These are phyloP conservation scores for Arthrobotrys pseudoclavata DNA, from an alignment of 2,329 filamentous ascomycete species.

Conservation along the genomic window DNA sequence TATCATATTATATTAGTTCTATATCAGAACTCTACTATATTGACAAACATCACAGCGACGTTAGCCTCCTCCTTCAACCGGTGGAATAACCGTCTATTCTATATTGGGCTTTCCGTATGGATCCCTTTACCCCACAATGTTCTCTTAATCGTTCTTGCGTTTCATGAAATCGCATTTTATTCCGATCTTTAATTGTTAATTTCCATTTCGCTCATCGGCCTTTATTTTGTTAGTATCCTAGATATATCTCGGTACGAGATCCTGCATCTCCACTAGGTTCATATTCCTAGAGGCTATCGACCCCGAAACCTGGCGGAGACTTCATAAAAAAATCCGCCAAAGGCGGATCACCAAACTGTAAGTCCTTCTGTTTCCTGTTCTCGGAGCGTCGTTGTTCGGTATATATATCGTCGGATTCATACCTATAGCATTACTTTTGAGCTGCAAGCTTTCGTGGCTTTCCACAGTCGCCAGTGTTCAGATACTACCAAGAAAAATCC, in stretches of 20 bases:
- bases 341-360: constrained; percentile 8
- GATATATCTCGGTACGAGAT: constrained; percentile 45
- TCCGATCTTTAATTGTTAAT: constrained; percentile 30
- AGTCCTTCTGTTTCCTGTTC: constrained; percentile 26
- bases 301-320: constrained; percentile 37
- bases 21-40: constrained; percentile 2
- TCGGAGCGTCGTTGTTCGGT: constrained; percentile 10
- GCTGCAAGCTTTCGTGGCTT: constrained; percentile 32
- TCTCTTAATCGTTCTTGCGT: neutral
- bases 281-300: constrained; percentile 10
- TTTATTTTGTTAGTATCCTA: constrained; percentile 39
- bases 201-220: constrained; percentile 19
- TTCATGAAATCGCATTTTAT: constrained; percentile 26
- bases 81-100: neutral
- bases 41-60: neutral
- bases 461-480: neutral
- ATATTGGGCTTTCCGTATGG: constrained; percentile 45
- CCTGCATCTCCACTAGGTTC: constrained; percentile 38
- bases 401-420: constrained; percentile 20
- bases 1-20: neutral
- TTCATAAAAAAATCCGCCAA: constrained; percentile 13
- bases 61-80: constrained; percentile 5
- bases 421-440: constrained; percentile 29
- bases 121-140: constrained; percentile 24
- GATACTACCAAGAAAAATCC: neutral